Evolutionary conservation across 2,329 filamentous ascomycete species (phyloP).

Genomic region (Phaeoacremonium minimum): DNA sequence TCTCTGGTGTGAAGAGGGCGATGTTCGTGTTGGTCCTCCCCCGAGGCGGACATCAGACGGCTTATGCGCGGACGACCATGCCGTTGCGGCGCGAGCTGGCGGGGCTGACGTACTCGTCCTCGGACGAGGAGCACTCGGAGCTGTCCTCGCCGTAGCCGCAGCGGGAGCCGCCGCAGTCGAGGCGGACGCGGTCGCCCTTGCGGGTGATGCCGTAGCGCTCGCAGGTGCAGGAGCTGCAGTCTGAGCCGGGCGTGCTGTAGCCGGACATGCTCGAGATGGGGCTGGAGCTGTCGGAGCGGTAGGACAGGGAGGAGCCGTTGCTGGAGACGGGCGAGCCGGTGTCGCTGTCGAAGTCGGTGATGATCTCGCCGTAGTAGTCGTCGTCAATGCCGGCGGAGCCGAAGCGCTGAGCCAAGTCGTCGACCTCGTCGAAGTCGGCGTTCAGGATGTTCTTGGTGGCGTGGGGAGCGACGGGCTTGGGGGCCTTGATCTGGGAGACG

Average conservation of each 20-base stretch:
- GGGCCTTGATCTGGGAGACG: conserved; percentile 83
- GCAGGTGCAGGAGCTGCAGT: conserved; percentile 80
- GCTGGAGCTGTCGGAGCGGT: conserved; percentile 69
- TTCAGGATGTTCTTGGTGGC: conserved; percentile 85
- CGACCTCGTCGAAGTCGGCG: conserved; percentile 72
- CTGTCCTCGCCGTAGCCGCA: conserved; percentile 77
- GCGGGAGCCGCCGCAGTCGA: conserved; percentile 87
- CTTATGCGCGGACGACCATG: conserved; percentile 48
- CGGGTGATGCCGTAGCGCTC: conserved; percentile 96
- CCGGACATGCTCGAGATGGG: conserved; percentile 70
- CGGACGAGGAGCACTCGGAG: conserved; percentile 65
- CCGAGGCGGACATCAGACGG: conserved; percentile 7
- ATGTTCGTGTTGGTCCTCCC: conserved; percentile 19
- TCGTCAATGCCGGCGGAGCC: conserved; percentile 55
- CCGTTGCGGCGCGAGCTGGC: conserved; percentile 59
- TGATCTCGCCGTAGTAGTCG: conserved; percentile 42
- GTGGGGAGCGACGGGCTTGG: conserved; percentile 83
- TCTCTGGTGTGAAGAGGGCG: too few species aligned
- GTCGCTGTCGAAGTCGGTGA: conserved; percentile 45
- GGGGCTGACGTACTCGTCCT: conserved; percentile 53
- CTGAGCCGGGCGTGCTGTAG: conserved; percentile 75
- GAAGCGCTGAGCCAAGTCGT: conserved; percentile 76
- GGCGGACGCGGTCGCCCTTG: conserved; percentile 86
- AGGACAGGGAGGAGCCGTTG: conserved; percentile 54
- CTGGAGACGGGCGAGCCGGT: conserved; percentile 60